Conservation (phyloP, 352 stramenopile species). For the Phytophthora citrophthora region DNA sequence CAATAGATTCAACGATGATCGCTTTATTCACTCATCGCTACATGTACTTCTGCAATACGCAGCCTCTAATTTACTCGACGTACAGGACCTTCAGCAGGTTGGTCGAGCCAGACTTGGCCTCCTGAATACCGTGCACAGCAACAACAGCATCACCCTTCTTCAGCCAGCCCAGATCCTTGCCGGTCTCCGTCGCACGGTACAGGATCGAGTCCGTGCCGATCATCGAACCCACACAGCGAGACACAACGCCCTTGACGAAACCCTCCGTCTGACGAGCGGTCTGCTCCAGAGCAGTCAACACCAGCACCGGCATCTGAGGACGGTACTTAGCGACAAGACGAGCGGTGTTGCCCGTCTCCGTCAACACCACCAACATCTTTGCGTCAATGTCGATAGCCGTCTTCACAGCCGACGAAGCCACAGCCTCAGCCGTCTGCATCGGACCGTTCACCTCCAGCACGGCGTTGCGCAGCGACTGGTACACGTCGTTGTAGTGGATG, state of each 20-base stretch:
- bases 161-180: slow-evolving; percentile 89
- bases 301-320: slow-evolving; percentile 63
- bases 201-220: slow-evolving; percentile 93
- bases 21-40: not conserved
- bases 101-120: slow-evolving; percentile 87
- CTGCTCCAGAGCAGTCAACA: slow-evolving; percentile 71
- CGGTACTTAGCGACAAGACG: slow-evolving; percentile 96
- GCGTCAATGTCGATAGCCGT: slow-evolving; percentile 95
- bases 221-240: slow-evolving; percentile 84
- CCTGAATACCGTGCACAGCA: slow-evolving; percentile 89
- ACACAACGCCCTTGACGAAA: slow-evolving; percentile 69
- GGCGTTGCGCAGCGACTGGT: not conserved
- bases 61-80: not conserved
- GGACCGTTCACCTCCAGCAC: not conserved
- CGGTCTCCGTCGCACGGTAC: slow-evolving; percentile 86
- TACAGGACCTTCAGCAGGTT: slow-evolving; percentile 90
- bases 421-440: not conserved
- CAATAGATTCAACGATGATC: too few species aligned
- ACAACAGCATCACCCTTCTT: slow-evolving; percentile 90
- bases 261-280: slow-evolving; percentile 74
- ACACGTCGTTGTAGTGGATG: slow-evolving; percentile 55
- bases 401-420: not conserved
- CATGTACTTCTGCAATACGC: too few species aligned
- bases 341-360: slow-evolving; percentile 94
- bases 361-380: slow-evolving; percentile 97